Base-by-base conservation (phyloP, 441 rosid species). In the Rhodomyrtus psidioides region DNA sequence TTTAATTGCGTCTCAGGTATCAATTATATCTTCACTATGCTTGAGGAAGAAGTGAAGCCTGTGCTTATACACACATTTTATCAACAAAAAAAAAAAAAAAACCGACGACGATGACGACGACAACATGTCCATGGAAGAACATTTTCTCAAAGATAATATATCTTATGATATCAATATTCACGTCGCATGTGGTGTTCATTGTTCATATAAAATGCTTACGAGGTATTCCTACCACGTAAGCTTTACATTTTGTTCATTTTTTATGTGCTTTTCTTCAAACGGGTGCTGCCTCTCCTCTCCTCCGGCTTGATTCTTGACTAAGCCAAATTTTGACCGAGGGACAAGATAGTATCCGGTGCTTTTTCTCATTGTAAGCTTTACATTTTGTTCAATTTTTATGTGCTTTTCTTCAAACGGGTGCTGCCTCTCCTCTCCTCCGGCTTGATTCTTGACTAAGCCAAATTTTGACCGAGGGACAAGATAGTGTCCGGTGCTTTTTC, bases 51-150 rank as follows among this genome's bases (percentile, higher is more conserved):
- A 60, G 21, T 7, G 21, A 60, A 60, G 21, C 70, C 0, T 15
- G 12, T 27, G 19, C 0, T 3, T 7, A 7, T 1, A 7, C 39
- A 3, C 3, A 1, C 12, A 15, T 7, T 27, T 3, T 27, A 12
- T n/a, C 44, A 39, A 39, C 42, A 5, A 5, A 39, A 5, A 39
- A 39, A 39, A 39, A 39, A 39, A 5, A 39, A 39, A 39, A 39
- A n/a, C n/a, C n/a, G n/a, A n/a, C n/a, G n/a, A n/a, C n/a, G n/a
- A n/a, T n/a, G n/a, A n/a, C n/a, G n/a, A n/a, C n/a, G n/a, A n/a
- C 1, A 59, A 59, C 70, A 14, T 0, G 0, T 27, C 12, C 39
- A 15, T 59, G 27, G 14, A 27, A 59, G 12, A 59, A 27, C 21
- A 8, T 19, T 59, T 27, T 2, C 39, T 27, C 10, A 59, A 27